These are phyloP conservation scores for Oryza coarctata DNA, from an alignment of 176 grass and related monocot species.

Conservation along the genomic window DNA sequence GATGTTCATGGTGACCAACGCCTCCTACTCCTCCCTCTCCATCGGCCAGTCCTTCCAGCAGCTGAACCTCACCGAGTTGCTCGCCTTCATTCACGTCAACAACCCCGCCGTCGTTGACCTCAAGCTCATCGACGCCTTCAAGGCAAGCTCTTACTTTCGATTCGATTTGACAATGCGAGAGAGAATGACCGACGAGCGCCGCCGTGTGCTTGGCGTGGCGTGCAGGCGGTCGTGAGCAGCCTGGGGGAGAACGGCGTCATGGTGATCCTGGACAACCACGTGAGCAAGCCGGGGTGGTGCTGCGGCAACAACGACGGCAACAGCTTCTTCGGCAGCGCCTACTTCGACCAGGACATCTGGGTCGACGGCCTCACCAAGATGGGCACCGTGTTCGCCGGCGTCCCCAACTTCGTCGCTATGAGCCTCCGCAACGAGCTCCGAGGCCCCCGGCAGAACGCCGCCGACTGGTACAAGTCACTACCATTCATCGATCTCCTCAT, in stretches of 20 bases:
- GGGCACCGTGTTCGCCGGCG: slow-evolving; percentile 58
- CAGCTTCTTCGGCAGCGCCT: slow-evolving; percentile 83
- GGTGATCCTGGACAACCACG: slow-evolving; percentile 94
- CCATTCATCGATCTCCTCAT: background rate
- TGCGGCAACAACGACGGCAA: slow-evolving; percentile 67
- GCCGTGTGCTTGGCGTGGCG: too few relatives aligned
- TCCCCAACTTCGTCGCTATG: slow-evolving; percentile 71
- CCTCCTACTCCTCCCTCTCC: slow-evolving; percentile 58
- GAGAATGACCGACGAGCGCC: background rate
- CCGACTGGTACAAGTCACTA: slow-evolving; percentile 66
- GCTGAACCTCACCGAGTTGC: slow-evolving; percentile 58
- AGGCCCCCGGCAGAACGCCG: slow-evolving; percentile 57
- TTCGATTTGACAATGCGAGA: background rate
- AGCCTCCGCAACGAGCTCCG: slow-evolving; percentile 94
- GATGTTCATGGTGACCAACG: slow-evolving; percentile 66
- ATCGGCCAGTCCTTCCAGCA: slow-evolving; percentile 58
- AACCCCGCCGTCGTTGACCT: slow-evolving; percentile 73
- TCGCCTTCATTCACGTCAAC: slow-evolving; percentile 50
- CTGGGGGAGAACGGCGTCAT: slow-evolving; percentile 67
- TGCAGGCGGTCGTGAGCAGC: slow-evolving; percentile 68
- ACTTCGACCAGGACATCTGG: slow-evolving; percentile 77
- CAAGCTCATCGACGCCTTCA: slow-evolving; percentile 71
- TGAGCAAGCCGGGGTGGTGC: slow-evolving; percentile 90
- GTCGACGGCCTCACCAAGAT: slow-evolving; percentile 60
- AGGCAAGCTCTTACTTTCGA: slow-evolving; percentile 29